These are phyloP conservation scores for Casuarina glauca DNA, from an alignment of 306 rosid genomes.

Conservation along the genomic window DNA sequence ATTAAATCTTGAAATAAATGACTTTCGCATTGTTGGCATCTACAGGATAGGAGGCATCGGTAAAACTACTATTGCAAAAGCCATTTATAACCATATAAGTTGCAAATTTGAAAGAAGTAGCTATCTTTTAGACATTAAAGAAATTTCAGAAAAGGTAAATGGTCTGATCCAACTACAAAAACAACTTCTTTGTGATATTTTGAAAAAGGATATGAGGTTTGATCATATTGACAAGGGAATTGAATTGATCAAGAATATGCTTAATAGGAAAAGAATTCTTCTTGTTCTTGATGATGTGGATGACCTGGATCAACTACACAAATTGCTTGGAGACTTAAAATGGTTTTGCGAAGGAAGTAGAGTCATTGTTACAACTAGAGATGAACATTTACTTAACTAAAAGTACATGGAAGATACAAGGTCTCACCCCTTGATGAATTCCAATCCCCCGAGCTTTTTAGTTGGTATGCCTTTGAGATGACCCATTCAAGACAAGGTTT, in stretches of 20 bases:
- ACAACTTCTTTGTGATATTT: constrained; percentile 22
- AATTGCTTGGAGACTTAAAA: background rate
- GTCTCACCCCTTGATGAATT: background rate
- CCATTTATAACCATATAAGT: constrained; percentile 20
- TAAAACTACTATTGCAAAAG: constrained; percentile 28
- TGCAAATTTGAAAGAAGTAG: background rate
- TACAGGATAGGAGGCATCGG: constrained; percentile 34
- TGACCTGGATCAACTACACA: background rate
- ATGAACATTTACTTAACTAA: constrained; percentile 1
- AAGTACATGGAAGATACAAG: background rate
- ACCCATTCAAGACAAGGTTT: constrained; percentile 7
- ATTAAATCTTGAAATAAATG: background rate
- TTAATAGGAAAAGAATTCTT: constrained; percentile 1
- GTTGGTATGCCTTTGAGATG: constrained; percentile 37
- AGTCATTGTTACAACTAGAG: constrained; percentile 33
- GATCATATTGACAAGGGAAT: background rate
- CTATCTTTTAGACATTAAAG: constrained; percentile 16
- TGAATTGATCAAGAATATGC: background rate
- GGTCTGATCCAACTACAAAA: constrained; percentile 13
- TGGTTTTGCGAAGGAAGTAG: constrained; percentile 32
- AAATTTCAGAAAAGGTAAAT: background rate
- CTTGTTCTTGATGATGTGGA: constrained; percentile 25
- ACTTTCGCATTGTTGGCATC: constrained; percentile 7
- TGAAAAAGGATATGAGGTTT: background rate
- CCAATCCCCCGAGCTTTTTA: constrained; percentile 38